phyloP scores from a whole-genome alignment of 495 filamentous ascomycete genomes.

The Pseudevernia furfuracea region DNA sequence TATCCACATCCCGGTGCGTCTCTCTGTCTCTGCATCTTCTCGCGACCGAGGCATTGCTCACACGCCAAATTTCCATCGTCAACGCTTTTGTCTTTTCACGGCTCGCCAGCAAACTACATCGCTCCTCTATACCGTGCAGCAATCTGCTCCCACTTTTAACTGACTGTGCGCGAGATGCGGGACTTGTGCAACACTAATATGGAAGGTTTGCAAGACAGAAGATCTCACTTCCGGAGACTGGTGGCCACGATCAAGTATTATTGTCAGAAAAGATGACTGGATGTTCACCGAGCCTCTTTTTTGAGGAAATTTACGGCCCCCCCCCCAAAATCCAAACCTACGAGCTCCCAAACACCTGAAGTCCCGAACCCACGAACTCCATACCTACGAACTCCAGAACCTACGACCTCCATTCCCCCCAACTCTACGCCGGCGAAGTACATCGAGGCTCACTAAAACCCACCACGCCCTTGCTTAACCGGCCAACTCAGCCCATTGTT shows the following conservation, averaged over 20 bases:
- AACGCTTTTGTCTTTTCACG: neutral
- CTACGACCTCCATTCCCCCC: neutral
- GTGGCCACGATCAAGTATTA: neutral
- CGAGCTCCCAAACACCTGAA: too few species aligned
- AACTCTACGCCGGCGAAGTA: neutral
- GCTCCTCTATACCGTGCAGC: neutral
- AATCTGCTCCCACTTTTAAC: neutral
- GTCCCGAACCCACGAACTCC: neutral
- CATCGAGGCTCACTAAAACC: neutral
- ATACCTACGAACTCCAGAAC: neutral
- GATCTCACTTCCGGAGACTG: neutral
- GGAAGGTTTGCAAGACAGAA: neutral
- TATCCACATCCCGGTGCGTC: too few species aligned
- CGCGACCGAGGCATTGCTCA: neutral
- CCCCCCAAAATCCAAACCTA: too few species aligned
- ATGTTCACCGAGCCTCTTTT: too few species aligned
- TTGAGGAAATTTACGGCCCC: too few species aligned
- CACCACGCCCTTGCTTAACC: neutral
- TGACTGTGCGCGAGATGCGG: neutral
- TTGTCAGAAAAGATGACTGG: neutral
- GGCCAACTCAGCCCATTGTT: neutral
- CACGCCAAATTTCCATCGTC: neutral
- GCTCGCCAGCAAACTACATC: neutral
- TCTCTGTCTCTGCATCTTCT: too few species aligned
- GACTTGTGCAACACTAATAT: neutral